phyloP scores from a whole-genome alignment of 345 rosid genomes.

The Pugionium cornutum region DNA sequence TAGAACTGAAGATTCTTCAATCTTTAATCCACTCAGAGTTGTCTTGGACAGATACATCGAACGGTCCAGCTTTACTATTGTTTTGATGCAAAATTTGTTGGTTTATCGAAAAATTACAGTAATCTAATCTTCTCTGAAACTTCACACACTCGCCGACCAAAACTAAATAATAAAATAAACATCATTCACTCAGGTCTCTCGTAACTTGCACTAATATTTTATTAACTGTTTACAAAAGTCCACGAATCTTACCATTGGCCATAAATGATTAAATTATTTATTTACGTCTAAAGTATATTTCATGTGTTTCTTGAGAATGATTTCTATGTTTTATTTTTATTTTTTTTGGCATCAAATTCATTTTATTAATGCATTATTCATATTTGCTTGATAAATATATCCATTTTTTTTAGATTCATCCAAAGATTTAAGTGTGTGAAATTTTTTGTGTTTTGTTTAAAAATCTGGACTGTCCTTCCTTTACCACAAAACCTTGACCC shows the following conservation, averaged over 20 bases:
- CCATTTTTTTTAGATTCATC: too few species aligned
- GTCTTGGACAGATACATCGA: constrained; percentile 35
- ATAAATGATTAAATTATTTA: constrained; percentile 2
- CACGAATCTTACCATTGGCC: constrained; percentile 33
- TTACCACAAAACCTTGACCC: neutral
- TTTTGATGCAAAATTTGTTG: constrained; percentile 16
- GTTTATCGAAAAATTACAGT: constrained; percentile 18
- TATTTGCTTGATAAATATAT: too few species aligned
- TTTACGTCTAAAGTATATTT: neutral
- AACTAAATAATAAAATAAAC: neutral
- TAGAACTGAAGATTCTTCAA: constrained; percentile 26
- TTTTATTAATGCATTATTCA: too few species aligned
- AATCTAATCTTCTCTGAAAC: constrained; percentile 30
- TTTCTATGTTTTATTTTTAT: neutral
- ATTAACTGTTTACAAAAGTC: constrained; percentile 27
- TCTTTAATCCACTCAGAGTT: constrained; percentile 20
- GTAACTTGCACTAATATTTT: constrained; percentile 36
- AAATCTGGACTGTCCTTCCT: too few species aligned
- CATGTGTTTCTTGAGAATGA: constrained; percentile 1
- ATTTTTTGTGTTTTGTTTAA: too few species aligned
- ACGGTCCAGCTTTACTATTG: constrained; percentile 23
- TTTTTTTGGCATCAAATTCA: too few species aligned
- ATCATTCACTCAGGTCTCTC: constrained; percentile 29
- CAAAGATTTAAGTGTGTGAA: too few species aligned
- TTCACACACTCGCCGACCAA: constrained; percentile 34